These are phyloP conservation scores for Kazachstania viticola DNA, from an alignment of 805 yeast genomes.

Conservation along the genomic window DNA sequence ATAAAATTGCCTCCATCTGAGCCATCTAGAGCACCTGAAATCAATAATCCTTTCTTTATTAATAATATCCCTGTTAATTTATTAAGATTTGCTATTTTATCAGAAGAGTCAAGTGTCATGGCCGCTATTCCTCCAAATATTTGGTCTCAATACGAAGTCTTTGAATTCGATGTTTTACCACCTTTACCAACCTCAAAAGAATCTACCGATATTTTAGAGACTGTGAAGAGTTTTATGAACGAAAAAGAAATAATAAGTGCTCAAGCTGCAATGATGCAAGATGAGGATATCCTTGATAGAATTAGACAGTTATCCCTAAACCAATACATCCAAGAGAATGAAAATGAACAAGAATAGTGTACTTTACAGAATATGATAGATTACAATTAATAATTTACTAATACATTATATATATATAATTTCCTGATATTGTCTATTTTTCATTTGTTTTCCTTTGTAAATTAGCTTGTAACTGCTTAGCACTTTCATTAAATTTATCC, in stretches of 20 bases:
- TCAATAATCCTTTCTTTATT: conserved; percentile 13
- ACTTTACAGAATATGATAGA: no score
- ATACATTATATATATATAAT: background rate
- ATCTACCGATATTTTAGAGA: conserved; percentile 27
- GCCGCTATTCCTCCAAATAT: conserved; percentile 51
- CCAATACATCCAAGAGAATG: conserved; percentile 21
- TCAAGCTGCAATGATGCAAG: conserved; percentile 22
- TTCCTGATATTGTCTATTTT: background rate
- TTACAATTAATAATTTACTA: no score
- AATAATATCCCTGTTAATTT: conserved; percentile 44
- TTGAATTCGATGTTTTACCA: conserved; percentile 64
- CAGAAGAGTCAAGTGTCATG: conserved; percentile 63
- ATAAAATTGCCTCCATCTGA: background rate
- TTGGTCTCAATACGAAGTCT: conserved; percentile 51
- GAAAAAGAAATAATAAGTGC: conserved; percentile 18
- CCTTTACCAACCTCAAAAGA: conserved; percentile 34
- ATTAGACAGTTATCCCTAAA: conserved; percentile 24
- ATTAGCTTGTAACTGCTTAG: conserved; percentile 3
- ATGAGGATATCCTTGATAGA: conserved; percentile 22
- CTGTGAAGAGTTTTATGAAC: conserved; percentile 26
- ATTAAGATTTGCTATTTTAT: conserved; percentile 54
- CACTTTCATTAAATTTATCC: conserved; percentile 4
- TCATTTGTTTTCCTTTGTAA: background rate
- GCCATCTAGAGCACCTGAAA: background rate
- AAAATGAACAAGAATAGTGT: no score